phyloP scores from a whole-genome alignment of 768 basidiomycete genomes.

The Kwoniella newhampshirensis region DNA sequence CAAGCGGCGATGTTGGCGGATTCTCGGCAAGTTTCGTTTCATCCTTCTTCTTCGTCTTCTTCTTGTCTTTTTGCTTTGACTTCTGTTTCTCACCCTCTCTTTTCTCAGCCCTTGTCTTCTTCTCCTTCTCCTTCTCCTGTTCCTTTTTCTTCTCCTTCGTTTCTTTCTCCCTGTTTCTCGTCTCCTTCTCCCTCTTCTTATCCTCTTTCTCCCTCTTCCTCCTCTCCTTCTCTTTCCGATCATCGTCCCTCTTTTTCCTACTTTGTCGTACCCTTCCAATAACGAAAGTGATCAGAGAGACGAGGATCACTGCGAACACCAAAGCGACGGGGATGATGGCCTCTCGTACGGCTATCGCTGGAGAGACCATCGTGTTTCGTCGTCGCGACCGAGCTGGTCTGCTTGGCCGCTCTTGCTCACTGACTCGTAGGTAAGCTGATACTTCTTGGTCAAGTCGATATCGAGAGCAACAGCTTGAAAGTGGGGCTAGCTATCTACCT shows the following conservation, averaged over 20 bases:
- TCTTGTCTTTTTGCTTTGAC: not conserved
- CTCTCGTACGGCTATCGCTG: conserved; percentile 12
- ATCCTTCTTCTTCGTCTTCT: not conserved
- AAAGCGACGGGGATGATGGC: conserved; percentile 63
- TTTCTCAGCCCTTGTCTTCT: not conserved
- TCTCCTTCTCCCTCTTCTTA: not conserved
- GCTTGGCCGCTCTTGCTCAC: no score
- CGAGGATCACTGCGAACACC: conserved; percentile 63
- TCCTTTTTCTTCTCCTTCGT: not conserved
- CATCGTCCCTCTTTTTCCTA: conserved; percentile 1
- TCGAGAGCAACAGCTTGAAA: no score
- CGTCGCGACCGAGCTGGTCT: no score
- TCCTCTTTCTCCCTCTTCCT: conserved; percentile 5
- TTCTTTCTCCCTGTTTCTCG: not conserved
- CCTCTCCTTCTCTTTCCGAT: not conserved
- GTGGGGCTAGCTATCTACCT: no score
- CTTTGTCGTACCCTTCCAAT: not conserved
- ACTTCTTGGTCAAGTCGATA: no score
- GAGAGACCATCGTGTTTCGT: conserved; percentile 7
- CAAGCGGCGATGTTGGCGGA: no score
- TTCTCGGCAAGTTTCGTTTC: no score
- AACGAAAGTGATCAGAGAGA: conserved; percentile 55
- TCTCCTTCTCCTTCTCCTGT: conserved; percentile 3
- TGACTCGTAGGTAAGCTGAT: no score
- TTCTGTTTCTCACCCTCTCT: not conserved